Percentiles rank a stretch among this genome's conserved stretches.
Conservation (phyloP, 768 basidiomycete genomes). For the Leccinum incarnatum region DNA sequence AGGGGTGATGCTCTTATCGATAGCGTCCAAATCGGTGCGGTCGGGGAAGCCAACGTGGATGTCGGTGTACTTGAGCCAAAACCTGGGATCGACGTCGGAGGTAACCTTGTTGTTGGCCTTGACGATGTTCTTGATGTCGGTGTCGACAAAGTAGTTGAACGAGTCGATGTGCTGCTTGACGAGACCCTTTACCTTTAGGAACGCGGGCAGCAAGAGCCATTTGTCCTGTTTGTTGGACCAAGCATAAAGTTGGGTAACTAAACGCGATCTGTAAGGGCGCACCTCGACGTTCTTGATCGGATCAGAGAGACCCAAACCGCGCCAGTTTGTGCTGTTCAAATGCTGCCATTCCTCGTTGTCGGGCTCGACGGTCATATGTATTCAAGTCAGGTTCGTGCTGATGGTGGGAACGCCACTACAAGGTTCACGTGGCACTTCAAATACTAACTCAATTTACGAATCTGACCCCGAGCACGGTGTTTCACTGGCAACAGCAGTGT, state of each 20-base stretch:
- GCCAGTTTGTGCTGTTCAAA: constrained; percentile 56
- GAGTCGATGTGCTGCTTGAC: constrained; percentile 99
- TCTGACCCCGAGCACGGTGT: too few relatives aligned
- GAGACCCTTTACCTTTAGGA: constrained; percentile 95
- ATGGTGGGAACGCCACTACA: too few relatives aligned
- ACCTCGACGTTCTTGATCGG: constrained; percentile 91
- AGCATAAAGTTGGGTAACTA: constrained; percentile 3
- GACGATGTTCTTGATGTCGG: constrained; percentile 95
- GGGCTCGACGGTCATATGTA: constrained; percentile 7
- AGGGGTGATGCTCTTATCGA: constrained; percentile 85
- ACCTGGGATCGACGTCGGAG: constrained; percentile 94
- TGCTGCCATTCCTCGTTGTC: constrained; percentile 59
- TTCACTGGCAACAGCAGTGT: too few relatives aligned
- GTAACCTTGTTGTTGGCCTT: constrained; percentile 91
- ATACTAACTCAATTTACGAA: too few relatives aligned
- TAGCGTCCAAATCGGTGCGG: constrained; percentile 76
- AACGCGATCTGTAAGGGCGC: constrained; percentile 25
- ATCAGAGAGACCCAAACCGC: constrained; percentile 79
- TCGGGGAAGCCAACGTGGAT: constrained; percentile 92
- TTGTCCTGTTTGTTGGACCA: constrained; percentile 72
- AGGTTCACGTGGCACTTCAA: too few relatives aligned
- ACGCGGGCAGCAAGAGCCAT: constrained; percentile 96
- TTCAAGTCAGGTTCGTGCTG: too few relatives aligned
- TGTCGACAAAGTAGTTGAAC: constrained; percentile 98
- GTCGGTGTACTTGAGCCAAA: constrained; percentile 96